Evolutionary conservation across 2,329 filamentous ascomycete genomes (phyloP).

Genomic region (Gnomoniopsis smithogilvyi): DNA sequence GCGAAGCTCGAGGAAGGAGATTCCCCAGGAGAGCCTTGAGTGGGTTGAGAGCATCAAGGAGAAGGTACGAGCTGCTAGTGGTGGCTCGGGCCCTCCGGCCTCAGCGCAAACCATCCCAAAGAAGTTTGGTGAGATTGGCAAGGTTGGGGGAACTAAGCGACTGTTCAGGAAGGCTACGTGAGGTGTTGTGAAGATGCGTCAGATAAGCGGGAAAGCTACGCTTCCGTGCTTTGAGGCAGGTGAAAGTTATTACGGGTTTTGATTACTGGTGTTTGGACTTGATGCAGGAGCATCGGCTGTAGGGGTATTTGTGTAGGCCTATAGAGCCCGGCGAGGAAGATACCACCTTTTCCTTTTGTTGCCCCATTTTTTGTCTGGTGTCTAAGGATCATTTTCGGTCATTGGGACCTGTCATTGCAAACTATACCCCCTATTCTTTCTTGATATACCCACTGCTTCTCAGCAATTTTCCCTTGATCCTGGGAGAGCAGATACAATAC

Average conservation of each 20-base stretch:
- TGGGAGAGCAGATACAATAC: background rate
- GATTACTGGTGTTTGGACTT: background rate
- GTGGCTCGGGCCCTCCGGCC: constrained; percentile 29
- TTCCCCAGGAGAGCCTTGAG: constrained; percentile 69
- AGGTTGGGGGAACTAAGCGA: constrained; percentile 69
- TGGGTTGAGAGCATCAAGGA: constrained; percentile 85
- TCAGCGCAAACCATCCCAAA: constrained; percentile 32
- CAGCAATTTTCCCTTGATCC: background rate
- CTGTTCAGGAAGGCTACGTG: constrained; percentile 53
- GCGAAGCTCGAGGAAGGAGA: constrained; percentile 59
- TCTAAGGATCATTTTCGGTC: constrained; percentile 1
- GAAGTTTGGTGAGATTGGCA: constrained; percentile 68
- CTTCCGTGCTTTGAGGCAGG: background rate
- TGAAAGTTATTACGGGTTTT: background rate
- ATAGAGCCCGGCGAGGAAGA: constrained; percentile 12
- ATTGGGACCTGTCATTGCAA: constrained; percentile 8
- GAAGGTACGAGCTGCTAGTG: constrained; percentile 69
- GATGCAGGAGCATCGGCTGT: constrained; percentile 7
- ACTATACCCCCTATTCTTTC: constrained; percentile 11
- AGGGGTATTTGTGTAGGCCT: background rate
- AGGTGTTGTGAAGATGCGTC: constrained; percentile 12
- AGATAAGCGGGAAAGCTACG: background rate
- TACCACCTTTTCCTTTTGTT: constrained; percentile 15
- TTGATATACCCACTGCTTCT: background rate
- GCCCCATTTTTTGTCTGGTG: background rate